phyloP scores from a whole-genome alignment of 805 yeast genomes.

The Candida piceae region DNA sequence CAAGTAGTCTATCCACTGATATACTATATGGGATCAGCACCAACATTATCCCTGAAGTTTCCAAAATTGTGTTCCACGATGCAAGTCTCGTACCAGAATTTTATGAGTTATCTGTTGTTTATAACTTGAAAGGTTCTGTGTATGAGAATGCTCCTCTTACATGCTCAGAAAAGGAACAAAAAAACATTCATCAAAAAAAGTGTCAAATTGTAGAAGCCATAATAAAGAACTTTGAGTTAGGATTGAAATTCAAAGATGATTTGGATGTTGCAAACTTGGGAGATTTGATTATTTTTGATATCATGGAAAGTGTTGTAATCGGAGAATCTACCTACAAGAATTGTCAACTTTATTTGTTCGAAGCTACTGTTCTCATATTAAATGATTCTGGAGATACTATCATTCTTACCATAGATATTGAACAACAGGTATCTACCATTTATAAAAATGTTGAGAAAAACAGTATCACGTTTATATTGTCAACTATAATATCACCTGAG shows the following conservation, averaged over 20 bases:
- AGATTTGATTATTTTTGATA: conserved; percentile 21
- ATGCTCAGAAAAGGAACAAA: conserved; percentile 14
- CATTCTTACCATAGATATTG: conserved; percentile 14
- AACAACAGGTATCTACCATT: conserved; percentile 22
- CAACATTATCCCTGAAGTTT: conserved; percentile 23
- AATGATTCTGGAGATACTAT: conserved; percentile 14
- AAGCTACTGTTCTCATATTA: conserved; percentile 18
- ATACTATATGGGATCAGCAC: conserved; percentile 18
- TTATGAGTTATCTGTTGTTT: conserved; percentile 21
- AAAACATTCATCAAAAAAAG: conserved; percentile 15
- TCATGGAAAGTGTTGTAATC: conserved; percentile 12
- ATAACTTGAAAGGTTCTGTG: conserved; percentile 20
- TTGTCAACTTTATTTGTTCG: conserved; percentile 22
- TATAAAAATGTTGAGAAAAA: conserved; percentile 10
- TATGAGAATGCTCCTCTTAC: conserved; percentile 22
- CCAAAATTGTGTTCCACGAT: conserved; percentile 16
- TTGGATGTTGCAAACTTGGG: conserved; percentile 23
- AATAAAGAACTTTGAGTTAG: conserved; percentile 14
- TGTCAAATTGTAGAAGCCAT: conserved; percentile 19
- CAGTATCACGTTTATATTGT: conserved; percentile 20
- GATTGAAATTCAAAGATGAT: conserved; percentile 3
- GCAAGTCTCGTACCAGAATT: conserved; percentile 10
- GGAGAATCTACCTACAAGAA: conserved; percentile 2
- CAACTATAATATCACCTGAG: conserved; percentile 22
- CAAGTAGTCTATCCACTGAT: conserved; percentile 2